Percentiles rank a stretch among this genome's conserved stretches.
phyloP scores from a whole-genome alignment of 805 yeast genomes.

The Metschnikowia reukaufii region DNA sequence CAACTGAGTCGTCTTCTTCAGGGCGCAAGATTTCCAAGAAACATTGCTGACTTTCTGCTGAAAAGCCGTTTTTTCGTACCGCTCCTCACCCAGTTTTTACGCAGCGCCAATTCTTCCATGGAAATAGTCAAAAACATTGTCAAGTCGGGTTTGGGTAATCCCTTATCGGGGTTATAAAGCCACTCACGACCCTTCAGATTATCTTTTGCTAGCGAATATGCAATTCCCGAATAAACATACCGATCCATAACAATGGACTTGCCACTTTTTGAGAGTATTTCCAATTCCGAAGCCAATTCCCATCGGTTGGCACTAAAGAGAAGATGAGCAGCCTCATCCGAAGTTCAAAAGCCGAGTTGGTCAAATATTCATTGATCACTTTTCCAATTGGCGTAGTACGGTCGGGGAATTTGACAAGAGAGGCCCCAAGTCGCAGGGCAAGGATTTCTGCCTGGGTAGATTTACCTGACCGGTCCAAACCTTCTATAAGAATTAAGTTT shows the following conservation, averaged over 20 bases:
- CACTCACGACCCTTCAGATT: conserved; percentile 55
- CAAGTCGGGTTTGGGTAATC: conserved; percentile 83
- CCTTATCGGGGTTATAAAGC: conserved; percentile 80
- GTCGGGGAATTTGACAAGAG: conserved; percentile 80
- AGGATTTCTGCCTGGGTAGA: conserved; percentile 68
- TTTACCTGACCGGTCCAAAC: conserved; percentile 93
- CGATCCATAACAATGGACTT: conserved; percentile 71
- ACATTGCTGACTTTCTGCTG: conserved; percentile 65
- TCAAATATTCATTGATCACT: conserved; percentile 71
- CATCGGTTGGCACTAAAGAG: conserved; percentile 92
- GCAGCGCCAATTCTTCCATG: conserved; percentile 39
- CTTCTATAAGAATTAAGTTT: conserved; percentile 78
- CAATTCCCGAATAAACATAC: conserved; percentile 89
- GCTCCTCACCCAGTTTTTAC: conserved; percentile 89
- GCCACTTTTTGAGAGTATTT: conserved; percentile 50
- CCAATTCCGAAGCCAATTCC: conserved; percentile 65
- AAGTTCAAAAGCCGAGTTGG: conserved; percentile 47
- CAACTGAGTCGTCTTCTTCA: conserved; percentile 30
- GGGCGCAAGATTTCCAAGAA: conserved; percentile 50
- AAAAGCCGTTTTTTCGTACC: conserved; percentile 76
- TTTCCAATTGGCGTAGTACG: conserved; percentile 80
- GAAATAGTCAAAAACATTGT: conserved; percentile 72
- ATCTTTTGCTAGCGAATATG: conserved; percentile 81
- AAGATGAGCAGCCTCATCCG: conserved; percentile 82
- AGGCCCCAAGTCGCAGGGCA: conserved; percentile 21